Evolutionary conservation across 352 stramenopile species (phyloP).

Genomic region (Globisporangium ultimum): DNA sequence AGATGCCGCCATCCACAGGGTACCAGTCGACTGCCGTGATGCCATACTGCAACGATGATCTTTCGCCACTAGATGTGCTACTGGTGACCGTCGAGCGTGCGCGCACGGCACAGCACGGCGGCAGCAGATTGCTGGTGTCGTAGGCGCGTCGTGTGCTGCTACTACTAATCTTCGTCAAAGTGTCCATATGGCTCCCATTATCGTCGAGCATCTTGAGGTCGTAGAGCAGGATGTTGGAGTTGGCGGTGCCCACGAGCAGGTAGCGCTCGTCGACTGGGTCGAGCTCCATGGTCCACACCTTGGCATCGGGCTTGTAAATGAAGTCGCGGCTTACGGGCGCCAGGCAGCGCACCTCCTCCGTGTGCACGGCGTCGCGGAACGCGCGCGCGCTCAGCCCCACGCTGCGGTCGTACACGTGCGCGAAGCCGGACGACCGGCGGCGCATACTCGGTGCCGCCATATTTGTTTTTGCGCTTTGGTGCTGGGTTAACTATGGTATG

Average conservation of each 20-base stretch:
- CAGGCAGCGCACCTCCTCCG: slow-evolving; percentile 22
- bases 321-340: slow-evolving; percentile 37
- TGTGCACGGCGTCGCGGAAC: slow-evolving; percentile 42
- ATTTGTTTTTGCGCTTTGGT: no score
- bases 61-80: background rate
- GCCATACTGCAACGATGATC: slow-evolving; percentile 37
- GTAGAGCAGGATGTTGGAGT: slow-evolving; percentile 59
- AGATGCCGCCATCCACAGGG: slow-evolving; percentile 77
- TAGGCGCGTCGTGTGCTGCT: slow-evolving; percentile 24
- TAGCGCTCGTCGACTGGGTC: slow-evolving; percentile 58
- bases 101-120: slow-evolving; percentile 19
- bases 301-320: slow-evolving; percentile 57
- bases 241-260: slow-evolving; percentile 54
- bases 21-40: slow-evolving; percentile 87
- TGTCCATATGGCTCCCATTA: slow-evolving; percentile 8
- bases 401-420: slow-evolving; percentile 51
- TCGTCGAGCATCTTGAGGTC: slow-evolving; percentile 53
- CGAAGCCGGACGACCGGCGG: slow-evolving; percentile 33
- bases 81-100: slow-evolving; percentile 16
- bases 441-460: background rate
- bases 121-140: slow-evolving; percentile 30
- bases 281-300: slow-evolving; percentile 56
- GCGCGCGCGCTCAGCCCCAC: slow-evolving; percentile 30
- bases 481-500: background rate
- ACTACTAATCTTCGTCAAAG: background rate